Evolutionary conservation across 2,329 filamentous ascomycete species (phyloP).

Genomic region (Fusarium pseudoanthophilum): DNA sequence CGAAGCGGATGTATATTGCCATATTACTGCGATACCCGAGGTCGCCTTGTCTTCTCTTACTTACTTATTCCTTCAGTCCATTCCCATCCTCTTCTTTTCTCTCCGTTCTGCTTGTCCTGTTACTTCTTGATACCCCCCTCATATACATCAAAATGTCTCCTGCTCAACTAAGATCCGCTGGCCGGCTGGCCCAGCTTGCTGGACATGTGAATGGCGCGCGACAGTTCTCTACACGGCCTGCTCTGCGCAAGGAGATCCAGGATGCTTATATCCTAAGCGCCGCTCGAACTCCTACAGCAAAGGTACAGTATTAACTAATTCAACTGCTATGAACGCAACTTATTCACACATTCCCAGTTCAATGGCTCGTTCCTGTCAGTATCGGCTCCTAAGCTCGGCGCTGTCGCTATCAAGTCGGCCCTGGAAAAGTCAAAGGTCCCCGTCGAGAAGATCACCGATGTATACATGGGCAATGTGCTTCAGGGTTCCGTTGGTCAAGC

Average conservation of each 20-base stretch:
- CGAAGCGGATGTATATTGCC: conserved; percentile 38
- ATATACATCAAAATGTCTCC: conserved; percentile 29
- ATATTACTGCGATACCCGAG: conserved; percentile 36
- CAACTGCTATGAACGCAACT: not conserved
- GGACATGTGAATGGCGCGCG: conserved; percentile 56
- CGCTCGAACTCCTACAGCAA: conserved; percentile 87
- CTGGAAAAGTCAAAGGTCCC: conserved; percentile 88
- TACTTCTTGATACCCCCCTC: conserved; percentile 16
- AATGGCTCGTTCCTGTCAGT: conserved; percentile 90
- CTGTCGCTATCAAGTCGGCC: conserved; percentile 90
- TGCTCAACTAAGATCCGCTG: conserved; percentile 50
- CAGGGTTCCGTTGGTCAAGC: conserved; percentile 87
- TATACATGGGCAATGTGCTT: conserved; percentile 98
- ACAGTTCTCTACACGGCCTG: conserved; percentile 58
- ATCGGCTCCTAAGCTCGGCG: conserved; percentile 87
- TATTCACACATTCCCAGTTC: conserved; percentile 68
- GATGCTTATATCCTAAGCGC: conserved; percentile 96
- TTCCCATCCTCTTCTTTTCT: not conserved
- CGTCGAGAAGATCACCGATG: conserved; percentile 82
- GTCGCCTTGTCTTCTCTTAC: conserved; percentile 17
- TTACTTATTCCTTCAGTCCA: conserved; percentile 6
- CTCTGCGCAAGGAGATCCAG: conserved; percentile 74
- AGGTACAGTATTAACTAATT: conserved; percentile 62
- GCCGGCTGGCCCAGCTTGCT: conserved; percentile 50
- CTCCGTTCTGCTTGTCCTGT: conserved; percentile 3